A percentile compares a stretch with the other conserved stretches of the same genome.
Conservation (phyloP, 139 green algal genomes). For the Tetradesmus obliquus region DNA sequence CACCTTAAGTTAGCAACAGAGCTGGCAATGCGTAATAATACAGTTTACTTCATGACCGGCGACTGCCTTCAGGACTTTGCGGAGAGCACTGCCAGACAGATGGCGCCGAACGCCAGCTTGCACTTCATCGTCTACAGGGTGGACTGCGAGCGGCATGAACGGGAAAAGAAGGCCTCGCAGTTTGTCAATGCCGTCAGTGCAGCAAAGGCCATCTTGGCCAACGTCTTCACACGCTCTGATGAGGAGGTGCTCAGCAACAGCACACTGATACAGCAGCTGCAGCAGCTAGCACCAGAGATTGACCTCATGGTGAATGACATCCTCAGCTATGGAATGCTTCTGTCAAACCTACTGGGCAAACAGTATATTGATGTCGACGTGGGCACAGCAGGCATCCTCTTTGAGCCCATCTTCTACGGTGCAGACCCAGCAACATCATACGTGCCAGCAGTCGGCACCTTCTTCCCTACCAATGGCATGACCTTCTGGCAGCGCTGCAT, state of each 20-base stretch:
- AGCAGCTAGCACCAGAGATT: conserved; percentile 22
- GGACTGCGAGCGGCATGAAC: conserved; percentile 33
- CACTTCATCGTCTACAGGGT: conserved; percentile 11
- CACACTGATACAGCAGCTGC: conserved; percentile 25
- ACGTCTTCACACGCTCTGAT: conserved; percentile 12
- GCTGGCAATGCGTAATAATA: conserved; percentile 26
- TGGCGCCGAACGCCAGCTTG: neutral
- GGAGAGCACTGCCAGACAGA: neutral
- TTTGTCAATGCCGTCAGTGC: neutral
- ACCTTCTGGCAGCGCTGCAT: conserved; percentile 19
- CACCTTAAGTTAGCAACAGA: conserved; percentile 39
- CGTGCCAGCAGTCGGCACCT: conserved; percentile 45
- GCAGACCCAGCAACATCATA: conserved; percentile 36
- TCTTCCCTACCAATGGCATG: conserved; percentile 52
- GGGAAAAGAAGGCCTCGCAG: conserved; percentile 19
- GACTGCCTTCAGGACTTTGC: conserved; percentile 40
- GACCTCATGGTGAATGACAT: conserved; percentile 44
- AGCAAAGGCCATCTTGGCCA: neutral
- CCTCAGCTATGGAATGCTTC: conserved; percentile 24
- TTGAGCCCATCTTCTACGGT: conserved; percentile 35
- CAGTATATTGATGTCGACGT: conserved; percentile 42
- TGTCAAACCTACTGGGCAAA: neutral
- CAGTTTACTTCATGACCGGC: conserved; percentile 21
- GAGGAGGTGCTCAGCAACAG: conserved; percentile 40
- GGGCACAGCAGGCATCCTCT: conserved; percentile 37